A percentile compares a stretch with the other conserved stretches of the same genome.
These are phyloP conservation scores for Heritiera littoralis DNA, from an alignment of 345 rosid genomes.

Conservation along the genomic window DNA sequence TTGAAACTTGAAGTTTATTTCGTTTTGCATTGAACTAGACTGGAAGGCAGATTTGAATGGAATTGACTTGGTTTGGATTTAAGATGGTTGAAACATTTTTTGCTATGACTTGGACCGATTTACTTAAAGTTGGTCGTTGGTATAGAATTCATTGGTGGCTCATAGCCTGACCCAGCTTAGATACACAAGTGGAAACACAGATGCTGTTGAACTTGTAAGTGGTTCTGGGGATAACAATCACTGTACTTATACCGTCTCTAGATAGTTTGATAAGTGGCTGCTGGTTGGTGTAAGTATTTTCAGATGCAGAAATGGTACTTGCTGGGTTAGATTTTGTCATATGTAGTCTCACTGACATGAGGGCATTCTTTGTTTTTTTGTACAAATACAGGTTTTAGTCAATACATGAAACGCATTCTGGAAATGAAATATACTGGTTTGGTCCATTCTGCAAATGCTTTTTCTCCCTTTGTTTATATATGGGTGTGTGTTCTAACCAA, in stretches of 20 bases:
- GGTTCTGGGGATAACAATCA: too few relatives aligned
- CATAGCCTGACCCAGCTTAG: neutral
- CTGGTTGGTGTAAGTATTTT: neutral
- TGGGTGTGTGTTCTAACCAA: neutral
- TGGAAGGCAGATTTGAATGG: neutral
- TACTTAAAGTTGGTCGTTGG: neutral
- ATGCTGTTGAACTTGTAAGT: neutral
- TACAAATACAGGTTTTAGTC: neutral
- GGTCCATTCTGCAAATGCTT: neutral
- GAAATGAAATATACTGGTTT: too few relatives aligned
- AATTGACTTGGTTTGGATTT: neutral
- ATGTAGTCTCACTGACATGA: neutral
- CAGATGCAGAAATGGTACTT: neutral
- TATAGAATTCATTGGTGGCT: neutral
- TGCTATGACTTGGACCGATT: neutral
- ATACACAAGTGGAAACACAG: neutral
- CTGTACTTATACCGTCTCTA: too few relatives aligned
- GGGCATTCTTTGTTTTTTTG: neutral
- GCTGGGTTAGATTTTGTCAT: too few relatives aligned
- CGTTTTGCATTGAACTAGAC: too few relatives aligned
- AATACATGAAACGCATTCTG: neutral
- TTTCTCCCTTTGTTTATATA: neutral
- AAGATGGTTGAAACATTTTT: neutral
- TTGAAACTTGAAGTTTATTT: neutral
- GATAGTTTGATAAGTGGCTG: neutral